A percentile compares a stretch with the other conserved stretches of the same genome.
Conservation (phyloP, 2,329 filamentous ascomycete species). For the Fusarium sterilihyphosum region DNA sequence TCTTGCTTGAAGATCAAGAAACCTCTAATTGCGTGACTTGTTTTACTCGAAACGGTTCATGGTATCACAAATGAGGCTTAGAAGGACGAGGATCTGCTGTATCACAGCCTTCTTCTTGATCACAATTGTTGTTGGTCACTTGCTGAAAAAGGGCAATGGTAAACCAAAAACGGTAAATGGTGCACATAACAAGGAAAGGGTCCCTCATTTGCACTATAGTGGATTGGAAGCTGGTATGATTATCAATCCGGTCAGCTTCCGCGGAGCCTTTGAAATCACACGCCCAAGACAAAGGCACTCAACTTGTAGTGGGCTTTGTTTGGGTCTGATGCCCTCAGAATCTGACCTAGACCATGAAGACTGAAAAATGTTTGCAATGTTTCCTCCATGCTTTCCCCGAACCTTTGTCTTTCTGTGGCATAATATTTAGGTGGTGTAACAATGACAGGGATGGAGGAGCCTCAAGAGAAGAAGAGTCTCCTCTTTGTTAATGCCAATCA, state of each 20-base stretch:
- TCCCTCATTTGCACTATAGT: not conserved
- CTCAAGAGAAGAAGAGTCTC: not conserved
- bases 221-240: not conserved
- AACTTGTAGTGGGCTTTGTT: not conserved
- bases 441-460: not conserved
- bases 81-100: not conserved
- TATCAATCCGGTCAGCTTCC: slow-evolving; percentile 11
- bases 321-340: not conserved
- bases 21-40: not conserved
- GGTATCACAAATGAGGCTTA: not conserved
- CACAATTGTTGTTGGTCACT: not conserved
- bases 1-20: not conserved
- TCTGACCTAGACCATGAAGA: not conserved
- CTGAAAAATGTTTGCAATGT: too few species aligned
- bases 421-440: not conserved
- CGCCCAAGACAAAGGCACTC: not conserved
- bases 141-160: not conserved
- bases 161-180: not conserved
- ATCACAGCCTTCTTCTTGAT: not conserved
- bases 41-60: not conserved
- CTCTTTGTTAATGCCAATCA: not conserved
- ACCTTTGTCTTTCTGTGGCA: not conserved
- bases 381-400: not conserved
- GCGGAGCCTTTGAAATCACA: slow-evolving; percentile 4
- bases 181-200: not conserved